Conservation (phyloP, 1,284 basidiomycete species). For the Ceratobasidium papillatum region DNA sequence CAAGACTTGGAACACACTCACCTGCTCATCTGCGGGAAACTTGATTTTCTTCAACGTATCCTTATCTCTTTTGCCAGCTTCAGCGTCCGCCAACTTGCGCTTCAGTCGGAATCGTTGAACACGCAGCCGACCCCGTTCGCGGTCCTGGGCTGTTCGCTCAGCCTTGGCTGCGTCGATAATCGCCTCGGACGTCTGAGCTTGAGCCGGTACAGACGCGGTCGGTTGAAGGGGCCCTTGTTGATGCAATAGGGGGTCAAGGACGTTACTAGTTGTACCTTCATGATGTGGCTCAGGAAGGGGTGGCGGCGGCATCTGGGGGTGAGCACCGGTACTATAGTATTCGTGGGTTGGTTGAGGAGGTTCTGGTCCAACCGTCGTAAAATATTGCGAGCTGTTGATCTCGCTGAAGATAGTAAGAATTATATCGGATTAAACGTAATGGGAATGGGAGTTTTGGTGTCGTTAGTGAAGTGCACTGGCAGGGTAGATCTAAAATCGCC, state of each 20-base stretch:
- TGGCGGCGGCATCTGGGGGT: conserved; percentile 32
- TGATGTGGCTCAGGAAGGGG: conserved; percentile 39
- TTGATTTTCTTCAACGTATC: conserved; percentile 39
- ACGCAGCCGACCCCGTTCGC: conserved; percentile 37
- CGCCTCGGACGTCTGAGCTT: conserved; percentile 23
- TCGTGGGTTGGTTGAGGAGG: conserved; percentile 23
- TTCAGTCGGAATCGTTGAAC: conserved; percentile 36
- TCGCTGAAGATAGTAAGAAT: conserved; percentile 15
- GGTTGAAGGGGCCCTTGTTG: conserved; percentile 9
- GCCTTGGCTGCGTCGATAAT: conserved; percentile 40
- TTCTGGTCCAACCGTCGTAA: conserved; percentile 21
- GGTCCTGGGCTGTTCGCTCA: conserved; percentile 37
- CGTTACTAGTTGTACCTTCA: conserved; percentile 37
- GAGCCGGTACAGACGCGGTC: neutral
- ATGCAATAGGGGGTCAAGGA: conserved; percentile 36
- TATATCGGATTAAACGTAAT: conserved; percentile 37
- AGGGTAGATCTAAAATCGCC: conserved; percentile 19
- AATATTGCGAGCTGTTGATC: conserved; percentile 36
- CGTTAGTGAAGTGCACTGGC: conserved; percentile 16
- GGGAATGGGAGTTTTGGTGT: conserved; percentile 8
- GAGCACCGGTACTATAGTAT: conserved; percentile 16
- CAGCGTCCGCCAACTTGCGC: conserved; percentile 35
- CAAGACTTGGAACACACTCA: neutral
- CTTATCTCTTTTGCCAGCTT: conserved; percentile 37
- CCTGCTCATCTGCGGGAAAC: conserved; percentile 1